Conservation (phyloP, 495 filamentous ascomycete species). For the Talaromyces proteolyticus region DNA sequence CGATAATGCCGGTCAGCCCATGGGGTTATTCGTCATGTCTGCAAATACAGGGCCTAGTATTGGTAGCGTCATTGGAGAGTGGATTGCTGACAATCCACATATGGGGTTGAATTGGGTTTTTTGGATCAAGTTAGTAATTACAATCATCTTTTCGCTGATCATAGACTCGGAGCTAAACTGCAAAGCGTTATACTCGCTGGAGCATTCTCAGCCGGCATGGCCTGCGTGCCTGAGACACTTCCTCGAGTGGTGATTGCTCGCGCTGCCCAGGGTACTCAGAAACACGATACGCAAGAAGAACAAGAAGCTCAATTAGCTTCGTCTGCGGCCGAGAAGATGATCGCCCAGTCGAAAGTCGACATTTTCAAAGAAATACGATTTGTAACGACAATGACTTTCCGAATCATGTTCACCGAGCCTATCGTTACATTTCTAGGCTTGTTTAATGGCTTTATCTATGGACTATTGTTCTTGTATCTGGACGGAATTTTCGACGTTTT, state of each 20-base stretch:
- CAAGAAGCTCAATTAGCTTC: too few species aligned
- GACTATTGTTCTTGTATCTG: conserved; percentile 26
- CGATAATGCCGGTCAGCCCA: conserved; percentile 27
- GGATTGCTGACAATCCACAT: conserved; percentile 20
- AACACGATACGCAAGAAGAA: conserved; percentile 4
- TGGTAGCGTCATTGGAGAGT: conserved; percentile 25
- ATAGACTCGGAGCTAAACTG: neutral
- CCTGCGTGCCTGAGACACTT: conserved; percentile 27
- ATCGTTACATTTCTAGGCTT: conserved; percentile 27
- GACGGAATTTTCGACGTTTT: conserved; percentile 34
- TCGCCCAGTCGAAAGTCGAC: conserved; percentile 18
- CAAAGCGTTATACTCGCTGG: conserved; percentile 20
- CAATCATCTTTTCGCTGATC: neutral
- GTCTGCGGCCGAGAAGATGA: conserved; percentile 10
- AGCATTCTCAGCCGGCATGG: conserved; percentile 20
- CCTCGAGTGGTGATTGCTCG: conserved; percentile 25
- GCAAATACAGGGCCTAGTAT: conserved; percentile 28
- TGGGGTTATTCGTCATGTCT: conserved; percentile 29
- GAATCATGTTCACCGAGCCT: conserved; percentile 29
- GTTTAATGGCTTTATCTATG: conserved; percentile 30
- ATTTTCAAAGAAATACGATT: conserved; percentile 26
- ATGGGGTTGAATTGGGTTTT: conserved; percentile 31
- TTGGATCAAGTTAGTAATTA: conserved; percentile 16
- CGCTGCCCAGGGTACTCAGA: conserved; percentile 11
- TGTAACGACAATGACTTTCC: conserved; percentile 29